phyloP scores from a whole-genome alignment of 495 filamentous ascomycete species.

The Annulohypoxylon bovei region DNA sequence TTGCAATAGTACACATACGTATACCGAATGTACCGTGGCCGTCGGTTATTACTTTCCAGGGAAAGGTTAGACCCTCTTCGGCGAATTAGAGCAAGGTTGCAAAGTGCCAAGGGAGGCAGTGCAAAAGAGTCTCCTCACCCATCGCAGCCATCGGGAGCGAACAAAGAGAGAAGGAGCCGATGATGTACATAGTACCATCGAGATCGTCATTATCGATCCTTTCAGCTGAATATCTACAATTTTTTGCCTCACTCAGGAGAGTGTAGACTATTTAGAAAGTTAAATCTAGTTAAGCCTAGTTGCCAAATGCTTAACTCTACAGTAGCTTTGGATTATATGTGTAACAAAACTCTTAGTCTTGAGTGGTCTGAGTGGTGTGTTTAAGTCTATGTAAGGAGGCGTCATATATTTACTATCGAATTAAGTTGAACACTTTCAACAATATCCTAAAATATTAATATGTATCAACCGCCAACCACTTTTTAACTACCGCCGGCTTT shows the following conservation, averaged over 20 bases:
- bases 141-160: not conserved
- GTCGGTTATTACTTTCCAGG: conserved; percentile 33
- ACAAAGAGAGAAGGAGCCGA: not conserved
- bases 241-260: conserved; percentile 19
- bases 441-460: not conserved
- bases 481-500: not conserved
- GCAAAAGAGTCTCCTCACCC: conserved; percentile 4
- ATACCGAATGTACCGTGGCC: conserved; percentile 20
- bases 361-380: not conserved
- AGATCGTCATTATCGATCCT: not conserved
- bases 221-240: not conserved
- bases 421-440: not conserved
- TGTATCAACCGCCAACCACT: not conserved
- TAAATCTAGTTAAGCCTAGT: conserved; percentile 9
- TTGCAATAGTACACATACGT: conserved; percentile 10
- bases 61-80: conserved; percentile 20
- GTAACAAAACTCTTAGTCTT: conserved; percentile 10
- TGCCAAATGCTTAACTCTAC: not conserved
- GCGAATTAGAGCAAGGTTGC: conserved; percentile 23
- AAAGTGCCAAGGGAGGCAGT: conserved; percentile 35
- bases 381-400: conserved; percentile 6
- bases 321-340: conserved; percentile 6
- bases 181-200: not conserved
- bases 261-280: not conserved
- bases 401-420: conserved; percentile 22